Evolutionary conservation across 306 rosid genomes (phyloP).

Genomic region (Psophocarpus tetragonolobus): DNA sequence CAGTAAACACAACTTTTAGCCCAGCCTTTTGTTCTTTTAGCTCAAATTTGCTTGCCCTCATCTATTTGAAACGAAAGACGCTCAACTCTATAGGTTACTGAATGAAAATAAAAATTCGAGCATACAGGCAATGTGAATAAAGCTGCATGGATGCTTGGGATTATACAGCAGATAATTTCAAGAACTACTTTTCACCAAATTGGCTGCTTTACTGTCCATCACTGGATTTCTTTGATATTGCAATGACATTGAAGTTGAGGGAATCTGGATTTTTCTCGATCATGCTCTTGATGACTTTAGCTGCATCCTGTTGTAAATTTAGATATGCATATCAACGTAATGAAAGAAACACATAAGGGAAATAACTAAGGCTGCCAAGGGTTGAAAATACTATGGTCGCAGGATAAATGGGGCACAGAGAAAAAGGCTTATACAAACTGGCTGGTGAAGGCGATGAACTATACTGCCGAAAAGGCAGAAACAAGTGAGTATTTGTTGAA

Average conservation of each 20-base stretch:
- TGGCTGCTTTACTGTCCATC: constrained; percentile 23
- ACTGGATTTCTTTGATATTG: constrained; percentile 64
- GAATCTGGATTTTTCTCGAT: constrained; percentile 77
- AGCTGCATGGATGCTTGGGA: constrained; percentile 24
- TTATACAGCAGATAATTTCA: constrained; percentile 4
- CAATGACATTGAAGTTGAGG: constrained; percentile 82
- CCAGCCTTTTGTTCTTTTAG: background rate
- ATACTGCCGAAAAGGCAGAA: background rate
- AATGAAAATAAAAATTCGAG: background rate
- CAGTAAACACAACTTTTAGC: background rate
- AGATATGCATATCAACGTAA: background rate
- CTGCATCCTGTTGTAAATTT: constrained; percentile 62
- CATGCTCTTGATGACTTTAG: constrained; percentile 66
- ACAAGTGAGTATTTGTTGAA: background rate
- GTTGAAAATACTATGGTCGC: background rate
- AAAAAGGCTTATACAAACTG: background rate
- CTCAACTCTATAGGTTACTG: background rate
- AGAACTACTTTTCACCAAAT: constrained; percentile 3
- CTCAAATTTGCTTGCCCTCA: background rate
- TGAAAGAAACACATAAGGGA: background rate
- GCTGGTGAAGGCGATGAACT: constrained; percentile 2
- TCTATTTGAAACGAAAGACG: background rate
- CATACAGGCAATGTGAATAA: background rate
- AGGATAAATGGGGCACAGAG: background rate
- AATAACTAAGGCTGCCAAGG: background rate